Evolutionary conservation across 805 yeast species (phyloP), one percentile per base, ranked within the genome.

Genomic region (Saturnispora silvae): DNA sequence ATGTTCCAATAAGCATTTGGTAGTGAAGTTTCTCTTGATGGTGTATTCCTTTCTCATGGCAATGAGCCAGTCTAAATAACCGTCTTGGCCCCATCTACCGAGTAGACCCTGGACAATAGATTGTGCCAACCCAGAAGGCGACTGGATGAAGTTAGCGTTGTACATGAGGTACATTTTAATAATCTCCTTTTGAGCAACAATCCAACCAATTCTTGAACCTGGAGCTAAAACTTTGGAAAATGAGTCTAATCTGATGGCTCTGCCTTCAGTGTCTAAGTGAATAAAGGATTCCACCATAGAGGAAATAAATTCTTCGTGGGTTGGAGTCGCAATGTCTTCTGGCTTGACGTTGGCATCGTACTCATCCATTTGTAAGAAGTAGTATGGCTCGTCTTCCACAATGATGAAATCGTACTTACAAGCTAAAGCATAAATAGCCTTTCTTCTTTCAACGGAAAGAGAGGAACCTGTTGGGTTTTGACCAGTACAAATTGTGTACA

Each of bases 381-480:
- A 89, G 75, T 89, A 89, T 39, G 98, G 98, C 63, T 92, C 98
- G 59, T 89, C 98, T 65, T 89, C 98, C 37, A 89, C 59, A 48
- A 89, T 79, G 40, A 89, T 51, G 55, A 89, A 69, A 62, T 92
- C 96, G 59, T 86, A 81, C 64, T 84, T 78, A 54, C 74, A 77
- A 25, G 94, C 89, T 44, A 89, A 55, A 44, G 72, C 69, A 61
- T 86, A 87, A 47, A 92, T 71, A 40, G 69, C 73, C 44, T 62
- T 57, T 64, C 96, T 82, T 65, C 97, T 77, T 51, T 83, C 87
- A 20, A 52, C 61, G 24, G 80, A 65, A 50, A 92, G 65, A 19
- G 85, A 81, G 3, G 94, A 77, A 27, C 98, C 98, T 14, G 96
- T 87, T 45, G 98, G 98, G 70, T 89, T 89, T 66, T 92, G 97